Conservation (phyloP, 2,329 filamentous ascomycete genomes). For the Endocalyx cinctus region DNA sequence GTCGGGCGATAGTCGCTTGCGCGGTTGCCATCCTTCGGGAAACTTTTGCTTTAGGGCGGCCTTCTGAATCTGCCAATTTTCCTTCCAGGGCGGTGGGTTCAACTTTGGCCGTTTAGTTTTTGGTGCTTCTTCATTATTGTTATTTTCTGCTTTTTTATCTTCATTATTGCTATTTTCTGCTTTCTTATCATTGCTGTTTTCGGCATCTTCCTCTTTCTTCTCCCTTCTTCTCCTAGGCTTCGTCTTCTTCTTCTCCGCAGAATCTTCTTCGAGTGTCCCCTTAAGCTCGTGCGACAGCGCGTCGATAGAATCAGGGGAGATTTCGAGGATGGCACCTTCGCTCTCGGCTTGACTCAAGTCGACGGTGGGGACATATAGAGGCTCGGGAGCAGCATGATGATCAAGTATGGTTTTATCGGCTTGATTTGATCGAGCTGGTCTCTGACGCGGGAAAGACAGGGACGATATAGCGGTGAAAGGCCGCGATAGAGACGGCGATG, state of each 20-base stretch:
- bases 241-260: neutral
- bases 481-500: constrained; percentile 9
- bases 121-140: constrained; percentile 11
- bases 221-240: neutral
- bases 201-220: neutral
- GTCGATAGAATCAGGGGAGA: constrained; percentile 31
- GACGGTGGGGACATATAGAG: constrained; percentile 8
- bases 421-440: constrained; percentile 1
- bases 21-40: constrained; percentile 73
- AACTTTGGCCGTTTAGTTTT: constrained; percentile 3
- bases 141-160: constrained; percentile 22
- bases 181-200: constrained; percentile 4
- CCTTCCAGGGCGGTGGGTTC: constrained; percentile 25
- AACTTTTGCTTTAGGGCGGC: constrained; percentile 72
- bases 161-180: too few relatives aligned
- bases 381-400: too few relatives aligned
- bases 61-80: constrained; percentile 74
- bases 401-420: too few relatives aligned
- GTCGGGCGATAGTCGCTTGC: constrained; percentile 85
- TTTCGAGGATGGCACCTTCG: constrained; percentile 26
- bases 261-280: too few relatives aligned
- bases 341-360: constrained; percentile 16
- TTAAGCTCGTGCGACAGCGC: too few relatives aligned
- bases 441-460: constrained; percentile 10
- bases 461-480: constrained; percentile 18